These are phyloP conservation scores for Stagonosporopsis tanaceti DNA, from an alignment of 2,329 filamentous ascomycete genomes.

Conservation along the genomic window DNA sequence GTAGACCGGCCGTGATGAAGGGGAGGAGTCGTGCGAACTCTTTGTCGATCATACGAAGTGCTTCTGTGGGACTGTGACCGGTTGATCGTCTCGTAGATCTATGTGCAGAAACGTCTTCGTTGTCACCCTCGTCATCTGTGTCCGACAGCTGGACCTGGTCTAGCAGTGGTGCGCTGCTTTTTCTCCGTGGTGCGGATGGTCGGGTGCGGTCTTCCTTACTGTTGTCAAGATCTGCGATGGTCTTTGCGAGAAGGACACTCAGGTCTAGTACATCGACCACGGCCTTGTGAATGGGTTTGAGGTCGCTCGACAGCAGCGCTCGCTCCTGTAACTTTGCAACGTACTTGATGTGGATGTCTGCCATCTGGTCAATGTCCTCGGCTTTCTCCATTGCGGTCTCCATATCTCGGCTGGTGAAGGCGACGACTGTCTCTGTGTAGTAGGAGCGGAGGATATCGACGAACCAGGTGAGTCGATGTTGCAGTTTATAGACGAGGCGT, in stretches of 20 bases:
- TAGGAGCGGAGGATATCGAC: conserved; percentile 77
- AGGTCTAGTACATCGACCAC: conserved; percentile 81
- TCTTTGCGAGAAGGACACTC: conserved; percentile 71
- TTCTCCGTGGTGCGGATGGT: conserved; percentile 21
- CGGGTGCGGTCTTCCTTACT: background rate
- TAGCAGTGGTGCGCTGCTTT: conserved; percentile 26
- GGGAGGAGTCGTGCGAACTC: conserved; percentile 72
- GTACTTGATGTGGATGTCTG: conserved; percentile 71
- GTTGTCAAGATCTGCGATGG: conserved; percentile 50
- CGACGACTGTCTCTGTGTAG: conserved; percentile 75
- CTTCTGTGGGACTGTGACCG: conserved; percentile 36
- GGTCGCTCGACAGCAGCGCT: conserved; percentile 71
- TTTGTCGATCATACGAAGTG: conserved; percentile 64
- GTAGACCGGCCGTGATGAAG: conserved; percentile 77
- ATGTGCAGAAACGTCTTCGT: conserved; percentile 4
- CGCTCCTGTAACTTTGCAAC: conserved; percentile 70
- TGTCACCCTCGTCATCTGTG: conserved; percentile 35
- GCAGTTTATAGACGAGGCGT: conserved; percentile 60
- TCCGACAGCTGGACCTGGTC: conserved; percentile 36
- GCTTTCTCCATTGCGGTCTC: conserved; percentile 64
- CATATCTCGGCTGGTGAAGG: conserved; percentile 66
- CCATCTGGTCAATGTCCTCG: conserved; percentile 82
- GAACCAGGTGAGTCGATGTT: conserved; percentile 80
- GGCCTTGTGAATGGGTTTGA: conserved; percentile 74
- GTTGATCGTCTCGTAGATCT: background rate